Evolutionary conservation across 148 eudicot genomes (phyloP).

Genomic region (Amaranthus hypochondriacus): DNA sequence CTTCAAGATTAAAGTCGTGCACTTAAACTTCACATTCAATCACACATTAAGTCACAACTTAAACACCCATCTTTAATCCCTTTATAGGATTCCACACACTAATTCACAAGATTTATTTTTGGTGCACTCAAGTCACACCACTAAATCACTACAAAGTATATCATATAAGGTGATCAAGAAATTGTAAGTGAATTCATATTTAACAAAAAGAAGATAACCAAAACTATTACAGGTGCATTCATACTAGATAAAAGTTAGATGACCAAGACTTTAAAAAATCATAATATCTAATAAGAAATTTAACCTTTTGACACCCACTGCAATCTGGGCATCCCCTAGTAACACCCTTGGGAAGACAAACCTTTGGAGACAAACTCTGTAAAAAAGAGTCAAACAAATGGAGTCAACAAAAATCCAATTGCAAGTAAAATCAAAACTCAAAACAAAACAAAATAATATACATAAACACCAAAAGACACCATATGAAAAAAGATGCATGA

Average conservation of each 20-base stretch:
- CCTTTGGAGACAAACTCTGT: conserved; percentile 19
- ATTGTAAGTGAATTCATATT: not conserved
- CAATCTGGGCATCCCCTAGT: conserved; percentile 51
- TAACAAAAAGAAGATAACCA: not conserved
- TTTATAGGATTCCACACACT: too few relatives aligned
- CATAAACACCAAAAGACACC: not conserved
- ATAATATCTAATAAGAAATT: too few relatives aligned
- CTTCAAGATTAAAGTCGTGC: too few relatives aligned
- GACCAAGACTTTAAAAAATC: too few relatives aligned
- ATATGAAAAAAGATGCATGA: conserved; percentile 5
- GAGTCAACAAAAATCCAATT: conserved; percentile 1
- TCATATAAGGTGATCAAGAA: not conserved
- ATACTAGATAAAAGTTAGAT: too few relatives aligned
- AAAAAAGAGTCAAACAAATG: conserved; percentile 3
- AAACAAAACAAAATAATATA: not conserved
- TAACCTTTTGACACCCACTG: conserved; percentile 56
- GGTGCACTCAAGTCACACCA: too few relatives aligned
- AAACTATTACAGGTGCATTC: too few relatives aligned
- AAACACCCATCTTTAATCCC: too few relatives aligned
- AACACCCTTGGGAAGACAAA: conserved; percentile 62
- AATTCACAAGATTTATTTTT: too few relatives aligned
- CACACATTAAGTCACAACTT: too few relatives aligned
- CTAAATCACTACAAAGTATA: too few relatives aligned
- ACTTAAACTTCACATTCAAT: too few relatives aligned
- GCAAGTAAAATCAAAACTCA: not conserved